phyloP scores from a whole-genome alignment of 2,329 filamentous ascomycete species.

The Calycina marina region DNA sequence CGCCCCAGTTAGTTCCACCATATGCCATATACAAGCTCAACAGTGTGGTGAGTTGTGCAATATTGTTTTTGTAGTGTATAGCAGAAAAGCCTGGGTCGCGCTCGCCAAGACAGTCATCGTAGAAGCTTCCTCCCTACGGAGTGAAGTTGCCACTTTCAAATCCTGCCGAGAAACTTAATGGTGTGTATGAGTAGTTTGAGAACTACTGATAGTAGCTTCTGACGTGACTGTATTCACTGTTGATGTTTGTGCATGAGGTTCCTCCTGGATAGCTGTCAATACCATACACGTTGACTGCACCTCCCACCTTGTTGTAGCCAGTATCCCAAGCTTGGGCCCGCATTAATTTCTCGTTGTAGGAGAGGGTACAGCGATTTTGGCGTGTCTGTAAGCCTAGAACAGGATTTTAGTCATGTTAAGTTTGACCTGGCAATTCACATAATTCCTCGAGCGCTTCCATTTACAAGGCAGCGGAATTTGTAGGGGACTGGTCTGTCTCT shows the following conservation, averaged over 20 bases:
- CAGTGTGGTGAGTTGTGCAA: conserved; percentile 33
- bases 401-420: too few species aligned
- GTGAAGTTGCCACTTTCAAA: conserved; percentile 39
- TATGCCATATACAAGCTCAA: conserved; percentile 37
- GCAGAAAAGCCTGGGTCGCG: conserved; percentile 34
- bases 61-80: conserved; percentile 41
- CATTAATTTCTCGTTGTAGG: conserved; percentile 36
- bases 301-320: conserved; percentile 40
- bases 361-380: conserved; percentile 34
- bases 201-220: conserved; percentile 43
- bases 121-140: conserved; percentile 36
- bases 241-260: conserved; percentile 33
- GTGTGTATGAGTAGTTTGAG: conserved; percentile 36
- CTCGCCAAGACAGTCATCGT: conserved; percentile 32
- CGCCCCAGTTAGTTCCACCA: conserved; percentile 42
- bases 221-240: conserved; percentile 33
- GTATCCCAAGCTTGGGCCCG: conserved; percentile 35
- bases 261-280: conserved; percentile 33
- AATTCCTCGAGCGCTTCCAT: conserved; percentile 38
- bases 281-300: conserved; percentile 35
- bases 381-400: conserved; percentile 8
- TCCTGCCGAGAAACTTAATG: conserved; percentile 37
- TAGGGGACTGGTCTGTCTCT: conserved; percentile 27
- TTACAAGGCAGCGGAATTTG: too few species aligned
- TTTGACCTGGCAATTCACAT: too few species aligned